Percentiles rank a stretch among this genome's conserved stretches.
These are phyloP conservation scores for Lagerstroemia speciosa DNA, from an alignment of 345 rosid genomes.

Conservation along the genomic window DNA sequence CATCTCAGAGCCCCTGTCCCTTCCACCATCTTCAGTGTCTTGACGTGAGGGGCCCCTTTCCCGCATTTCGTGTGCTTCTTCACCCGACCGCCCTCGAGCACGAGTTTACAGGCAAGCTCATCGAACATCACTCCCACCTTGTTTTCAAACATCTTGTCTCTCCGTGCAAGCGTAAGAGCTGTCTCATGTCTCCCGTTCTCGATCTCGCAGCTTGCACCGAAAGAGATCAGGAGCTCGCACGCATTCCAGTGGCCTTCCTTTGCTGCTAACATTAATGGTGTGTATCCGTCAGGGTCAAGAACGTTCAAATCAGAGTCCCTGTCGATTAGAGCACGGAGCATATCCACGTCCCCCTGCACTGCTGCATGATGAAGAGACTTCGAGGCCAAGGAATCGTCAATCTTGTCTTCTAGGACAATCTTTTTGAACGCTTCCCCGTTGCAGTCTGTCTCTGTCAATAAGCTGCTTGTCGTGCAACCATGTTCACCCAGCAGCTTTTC, in stretches of 20 bases:
- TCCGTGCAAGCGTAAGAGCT: constrained; percentile 31
- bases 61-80: constrained; percentile 56
- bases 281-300: constrained; percentile 41
- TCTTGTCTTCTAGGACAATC: constrained; percentile 33
- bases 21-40: constrained; percentile 33
- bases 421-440: constrained; percentile 25
- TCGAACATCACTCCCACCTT: constrained; percentile 33
- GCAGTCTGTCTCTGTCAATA: constrained; percentile 17
- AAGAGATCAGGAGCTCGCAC: constrained; percentile 37
- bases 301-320: constrained; percentile 37
- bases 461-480: constrained; percentile 32
- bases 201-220: constrained; percentile 28
- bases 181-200: constrained; percentile 42
- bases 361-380: constrained; percentile 48
- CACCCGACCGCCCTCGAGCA: constrained; percentile 29
- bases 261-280: constrained; percentile 54
- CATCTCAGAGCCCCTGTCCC: constrained; percentile 33
- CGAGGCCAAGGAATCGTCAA: constrained; percentile 30
- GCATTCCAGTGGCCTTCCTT: constrained; percentile 33
- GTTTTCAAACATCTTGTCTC: constrained; percentile 4
- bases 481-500: constrained; percentile 29
- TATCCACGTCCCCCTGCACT: constrained; percentile 32
- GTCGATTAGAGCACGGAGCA: constrained; percentile 21
- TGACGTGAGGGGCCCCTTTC: constrained; percentile 42
- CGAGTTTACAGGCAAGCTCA: constrained; percentile 43